Base-by-base conservation (phyloP, 257 asterid genomes). In the Salvia splendens region DNA sequence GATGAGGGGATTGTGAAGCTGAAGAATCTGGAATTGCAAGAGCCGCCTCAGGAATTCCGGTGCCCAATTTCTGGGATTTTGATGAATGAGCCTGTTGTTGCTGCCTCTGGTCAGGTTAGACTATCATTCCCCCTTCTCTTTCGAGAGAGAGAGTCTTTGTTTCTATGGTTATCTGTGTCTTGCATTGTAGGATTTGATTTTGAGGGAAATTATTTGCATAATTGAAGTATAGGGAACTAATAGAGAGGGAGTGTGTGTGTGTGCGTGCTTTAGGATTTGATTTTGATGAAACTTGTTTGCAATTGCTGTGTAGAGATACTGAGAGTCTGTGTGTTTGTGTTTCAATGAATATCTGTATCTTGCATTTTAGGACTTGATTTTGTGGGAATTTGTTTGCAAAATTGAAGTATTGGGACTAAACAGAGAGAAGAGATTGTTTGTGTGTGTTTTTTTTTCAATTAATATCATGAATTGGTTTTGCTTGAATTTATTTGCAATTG, bases 41-140 rank as follows among this genome's bases (percentile, higher is more conserved):
- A 69, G 36, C 68, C 77, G 3, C 91, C 90, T 12, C 53, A 35
- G 6, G 86, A 81, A 73, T 79, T 82, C 56, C 49, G 36, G 49
- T 87, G 91, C 54, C 84, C 95, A 6, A 64, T 87, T 53, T 82
- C 91, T 58, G 83, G 75, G 45, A 33, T 64, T 49, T 54, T 84
- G 56, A 82, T 87, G 86, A 67, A 59, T 4, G 81, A 87, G 30
- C 91, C 95, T 70, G 95, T 87, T 68, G 78, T 81, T 9, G 41
- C 81, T 14, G 80, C 85, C 20, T 75, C 95, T 63, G 91, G 89
- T 43, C 84, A 58, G 91, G 95, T 86, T 53, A n/a, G 77, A 12
- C 20, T 5, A 0, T 12, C 16, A 8, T 14, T 3, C 40, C 65
- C 54, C 40, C 28, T n/a, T 7, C 6, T 30, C 38, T 49, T 20